Base-by-base conservation (phyloP, 768 basidiomycete genomes). In the Mycena crocata region DNA sequence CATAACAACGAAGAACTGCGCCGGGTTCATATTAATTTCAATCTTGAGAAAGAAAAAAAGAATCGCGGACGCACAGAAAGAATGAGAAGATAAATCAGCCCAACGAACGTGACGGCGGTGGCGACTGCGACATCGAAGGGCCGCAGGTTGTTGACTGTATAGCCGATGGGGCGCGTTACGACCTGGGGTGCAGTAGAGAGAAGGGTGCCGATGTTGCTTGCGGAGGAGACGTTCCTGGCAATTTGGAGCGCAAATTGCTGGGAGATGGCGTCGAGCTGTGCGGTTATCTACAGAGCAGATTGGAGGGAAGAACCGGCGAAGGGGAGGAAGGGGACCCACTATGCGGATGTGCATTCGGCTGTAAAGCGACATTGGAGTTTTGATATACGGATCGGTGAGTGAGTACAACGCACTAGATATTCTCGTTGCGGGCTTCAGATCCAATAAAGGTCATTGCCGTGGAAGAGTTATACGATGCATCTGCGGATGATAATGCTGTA, bases 391-490 rank as follows among this genome's bases (percentile, higher is more conserved):
- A 26, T 58, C 35, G 15, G 28, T n/a, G 26, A 2, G 31, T 5
- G 30, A 30, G 52, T 12, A 40, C n/a, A 31, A 75, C 88, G 74
- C 73, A 91, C 90, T 82, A 90, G n/a, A 83, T 83, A 57, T 86
- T 88, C 68, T 89, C 89, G 57, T 85, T 89, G 32, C 89, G 80
- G 26, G 85, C 89, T 67, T 84, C 82, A 0, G 77, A 79, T 1
- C 74, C 79, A 64, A 83, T 86, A 14, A 82, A 81, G 0, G 84
- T 89, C 1, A 90, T 77, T 1, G 86, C 86, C 32, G 73, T 69
- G 7, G 84, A 78, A 0, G 84, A 84, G 64, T 86, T 78, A 60
- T 89, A 89, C 1, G 81, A 64, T 5, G 78, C 70, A 66, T 89
- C 79, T 0, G 81, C 82, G 1, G 77, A 55, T 17, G 75, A 66